Evolutionary conservation across 768 basidiomycete genomes (phyloP), one percentile per base, ranked within the genome.

Genomic region (Trichaptum fuscoviolaceum): DNA sequence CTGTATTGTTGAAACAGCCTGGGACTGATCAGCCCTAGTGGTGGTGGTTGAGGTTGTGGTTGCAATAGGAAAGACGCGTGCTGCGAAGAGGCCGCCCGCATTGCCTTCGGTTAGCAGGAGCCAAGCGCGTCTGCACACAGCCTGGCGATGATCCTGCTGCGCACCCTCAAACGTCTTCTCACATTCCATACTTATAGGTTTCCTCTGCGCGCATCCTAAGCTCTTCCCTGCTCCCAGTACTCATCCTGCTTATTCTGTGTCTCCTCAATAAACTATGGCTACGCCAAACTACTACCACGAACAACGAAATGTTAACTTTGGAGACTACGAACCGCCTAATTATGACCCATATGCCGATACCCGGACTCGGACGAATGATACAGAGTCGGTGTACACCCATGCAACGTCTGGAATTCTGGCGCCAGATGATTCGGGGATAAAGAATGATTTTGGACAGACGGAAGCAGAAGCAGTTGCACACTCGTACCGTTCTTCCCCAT

Each of bases 301-400:
- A 62, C 66, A 67, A 58, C 67, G 66, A 60, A 66, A 66, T n/a
- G 68, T 69, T 34, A 69, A 67, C n/a, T 69, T 69, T 42, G 60
- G 64, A 60, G 57, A 65, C 58, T 63, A 67, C 58, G 58, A 65
- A 18, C 42, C 42, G 20, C 42, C 42, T 52, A 52, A 52, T 52
- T 52, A 52, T 20, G 42, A 52, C 42, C 42, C 42, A 52, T 59
- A 64, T 25, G 62, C 27, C 35, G 60, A n/a, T 24, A 63, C 62
- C 35, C 62, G 26, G 61, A 65, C 63, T 18, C 30, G 27, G 58
- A 67, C 59, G 26, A 62, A 57, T 34, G 68, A 64, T 57, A 57
- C 60, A 15, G 35, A 58, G 57, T 63, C 65, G 63, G 35, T 25
- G 34, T 57, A 34, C 66, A 61, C 63, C n/a, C 59, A 64, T 34